These are phyloP conservation scores for Erysimum cheiranthoides DNA, from an alignment of 345 rosid genomes.

Conservation along the genomic window DNA sequence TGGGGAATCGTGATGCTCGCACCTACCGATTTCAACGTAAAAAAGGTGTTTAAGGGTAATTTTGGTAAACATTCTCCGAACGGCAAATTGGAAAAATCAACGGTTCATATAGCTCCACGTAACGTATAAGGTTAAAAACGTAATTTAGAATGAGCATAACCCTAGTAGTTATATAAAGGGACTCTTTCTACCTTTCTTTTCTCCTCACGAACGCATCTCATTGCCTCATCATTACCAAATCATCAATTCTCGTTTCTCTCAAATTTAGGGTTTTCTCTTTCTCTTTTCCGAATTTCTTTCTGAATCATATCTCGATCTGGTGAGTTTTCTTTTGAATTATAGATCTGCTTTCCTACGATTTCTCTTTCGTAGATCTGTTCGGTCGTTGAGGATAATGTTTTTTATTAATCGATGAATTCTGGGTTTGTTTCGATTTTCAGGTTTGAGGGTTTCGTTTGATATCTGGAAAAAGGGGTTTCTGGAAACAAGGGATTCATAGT, in stretches of 20 bases:
- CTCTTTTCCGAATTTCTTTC: neutral
- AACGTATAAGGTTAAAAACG: slow-evolving; percentile 28
- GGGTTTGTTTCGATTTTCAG: slow-evolving; percentile 14
- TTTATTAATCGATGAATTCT: neutral
- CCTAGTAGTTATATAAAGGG: slow-evolving; percentile 32
- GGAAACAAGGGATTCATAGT: slow-evolving; percentile 4
- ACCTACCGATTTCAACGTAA: slow-evolving; percentile 26
- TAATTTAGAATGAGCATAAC: neutral
- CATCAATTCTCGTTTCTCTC: slow-evolving; percentile 21
- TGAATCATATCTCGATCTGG: slow-evolving; percentile 35
- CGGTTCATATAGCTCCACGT: slow-evolving; percentile 25
- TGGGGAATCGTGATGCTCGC: slow-evolving; percentile 34
- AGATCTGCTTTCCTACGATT: slow-evolving; percentile 7
- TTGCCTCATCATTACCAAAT: slow-evolving; percentile 51
- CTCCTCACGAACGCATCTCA: slow-evolving; percentile 45
- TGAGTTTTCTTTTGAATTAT: slow-evolving; percentile 10
- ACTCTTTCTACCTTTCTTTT: slow-evolving; percentile 7
- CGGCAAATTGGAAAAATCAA: slow-evolving; percentile 25
- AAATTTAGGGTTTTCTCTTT: slow-evolving; percentile 34
- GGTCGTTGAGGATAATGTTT: neutral
- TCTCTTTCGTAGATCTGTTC: slow-evolving; percentile 11
- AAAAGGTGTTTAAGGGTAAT: slow-evolving; percentile 18
- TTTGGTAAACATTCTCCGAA: slow-evolving; percentile 11
- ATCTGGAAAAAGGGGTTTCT: slow-evolving; percentile 34
- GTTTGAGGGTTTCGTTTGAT: slow-evolving; percentile 43